Conservation (phyloP, 2,329 filamentous ascomycete species). For the Chrysosporium keratinophilum region DNA sequence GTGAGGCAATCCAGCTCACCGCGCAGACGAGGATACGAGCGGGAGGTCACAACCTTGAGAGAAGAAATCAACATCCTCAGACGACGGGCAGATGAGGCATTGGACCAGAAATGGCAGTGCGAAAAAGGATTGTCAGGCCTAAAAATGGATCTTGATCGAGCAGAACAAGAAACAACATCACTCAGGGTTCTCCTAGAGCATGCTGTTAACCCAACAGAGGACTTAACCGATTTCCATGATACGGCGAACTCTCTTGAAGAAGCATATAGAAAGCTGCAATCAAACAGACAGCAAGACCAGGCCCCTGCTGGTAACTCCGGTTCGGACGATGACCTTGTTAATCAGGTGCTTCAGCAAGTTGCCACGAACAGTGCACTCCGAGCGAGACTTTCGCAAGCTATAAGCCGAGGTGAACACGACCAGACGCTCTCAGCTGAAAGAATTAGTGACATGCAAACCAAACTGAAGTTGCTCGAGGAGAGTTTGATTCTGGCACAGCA, state of each 20-base stretch:
- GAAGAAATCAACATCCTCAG: slow-evolving; percentile 77
- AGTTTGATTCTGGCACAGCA: slow-evolving; percentile 72
- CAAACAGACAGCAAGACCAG: slow-evolving; percentile 48
- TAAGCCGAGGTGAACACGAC: slow-evolving; percentile 71
- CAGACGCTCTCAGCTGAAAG: slow-evolving; percentile 69
- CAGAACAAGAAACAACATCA: slow-evolving; percentile 83
- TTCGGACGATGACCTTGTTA: slow-evolving; percentile 65
- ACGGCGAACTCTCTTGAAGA: slow-evolving; percentile 62
- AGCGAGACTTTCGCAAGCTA: slow-evolving; percentile 64
- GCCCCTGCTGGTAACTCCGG: slow-evolving; percentile 41
- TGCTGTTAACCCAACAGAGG: slow-evolving; percentile 56
- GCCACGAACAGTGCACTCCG: slow-evolving; percentile 66
- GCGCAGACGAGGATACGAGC: slow-evolving; percentile 68
- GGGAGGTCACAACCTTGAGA: slow-evolving; percentile 67
- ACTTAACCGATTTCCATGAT: slow-evolving; percentile 41
- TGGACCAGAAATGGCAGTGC: slow-evolving; percentile 92
- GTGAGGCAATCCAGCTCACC: slow-evolving; percentile 54
- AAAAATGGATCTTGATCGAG: slow-evolving; percentile 93
- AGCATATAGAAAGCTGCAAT: slow-evolving; percentile 65
- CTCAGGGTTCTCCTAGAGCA: slow-evolving; percentile 74
- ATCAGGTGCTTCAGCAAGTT: slow-evolving; percentile 70
- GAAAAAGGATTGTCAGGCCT: slow-evolving; percentile 80
- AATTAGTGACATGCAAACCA: slow-evolving; percentile 73
- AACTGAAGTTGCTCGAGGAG: slow-evolving; percentile 73
- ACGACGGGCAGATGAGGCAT: slow-evolving; percentile 78